Conservation (phyloP, 1,284 basidiomycete species). For the Trametes pubescens region DNA sequence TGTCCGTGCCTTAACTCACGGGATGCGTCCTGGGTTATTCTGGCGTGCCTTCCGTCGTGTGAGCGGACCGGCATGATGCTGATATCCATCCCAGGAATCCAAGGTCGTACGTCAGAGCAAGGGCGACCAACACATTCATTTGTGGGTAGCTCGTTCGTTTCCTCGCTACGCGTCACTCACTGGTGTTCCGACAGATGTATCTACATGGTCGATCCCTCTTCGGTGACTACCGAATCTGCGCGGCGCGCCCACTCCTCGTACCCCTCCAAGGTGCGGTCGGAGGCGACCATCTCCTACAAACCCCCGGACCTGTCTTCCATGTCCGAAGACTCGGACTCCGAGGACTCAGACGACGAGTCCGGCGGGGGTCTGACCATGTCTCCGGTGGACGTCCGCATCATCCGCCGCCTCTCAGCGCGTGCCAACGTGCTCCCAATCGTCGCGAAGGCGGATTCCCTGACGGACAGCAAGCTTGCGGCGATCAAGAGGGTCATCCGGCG, state of each 20-base stretch:
- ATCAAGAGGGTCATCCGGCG: slow-evolving; percentile 73
- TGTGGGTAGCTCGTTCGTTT: slow-evolving; percentile 58
- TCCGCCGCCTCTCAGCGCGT: slow-evolving; percentile 72
- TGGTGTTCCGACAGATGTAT: slow-evolving; percentile 61
- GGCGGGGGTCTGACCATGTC: slow-evolving; percentile 64
- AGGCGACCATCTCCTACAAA: slow-evolving; percentile 64
- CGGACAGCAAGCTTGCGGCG: slow-evolving; percentile 70
- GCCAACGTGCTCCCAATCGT: slow-evolving; percentile 82
- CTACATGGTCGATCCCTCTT: slow-evolving; percentile 81
- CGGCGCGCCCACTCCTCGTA: slow-evolving; percentile 56
- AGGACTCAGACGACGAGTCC: slow-evolving; percentile 58
- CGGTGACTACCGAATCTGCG: slow-evolving; percentile 63
- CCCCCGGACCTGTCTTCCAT: slow-evolving; percentile 57
- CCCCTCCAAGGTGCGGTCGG: slow-evolving; percentile 63
- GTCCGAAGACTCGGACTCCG: slow-evolving; percentile 55
- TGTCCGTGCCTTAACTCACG: neutral
- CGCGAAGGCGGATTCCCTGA: slow-evolving; percentile 78
- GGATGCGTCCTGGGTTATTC: neutral
- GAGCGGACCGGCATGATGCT: slow-evolving; percentile 12
- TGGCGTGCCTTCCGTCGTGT: slow-evolving; percentile 7
- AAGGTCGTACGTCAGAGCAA: slow-evolving; percentile 85
- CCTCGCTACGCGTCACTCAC: slow-evolving; percentile 10
- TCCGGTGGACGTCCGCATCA: slow-evolving; percentile 78
- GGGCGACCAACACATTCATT: slow-evolving; percentile 84
- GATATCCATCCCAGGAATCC: slow-evolving; percentile 63